Evolutionary conservation across 2,329 filamentous ascomycete species (phyloP), one percentile per base, ranked within the genome.

Genomic region (Sphaerulina vaccinii): DNA sequence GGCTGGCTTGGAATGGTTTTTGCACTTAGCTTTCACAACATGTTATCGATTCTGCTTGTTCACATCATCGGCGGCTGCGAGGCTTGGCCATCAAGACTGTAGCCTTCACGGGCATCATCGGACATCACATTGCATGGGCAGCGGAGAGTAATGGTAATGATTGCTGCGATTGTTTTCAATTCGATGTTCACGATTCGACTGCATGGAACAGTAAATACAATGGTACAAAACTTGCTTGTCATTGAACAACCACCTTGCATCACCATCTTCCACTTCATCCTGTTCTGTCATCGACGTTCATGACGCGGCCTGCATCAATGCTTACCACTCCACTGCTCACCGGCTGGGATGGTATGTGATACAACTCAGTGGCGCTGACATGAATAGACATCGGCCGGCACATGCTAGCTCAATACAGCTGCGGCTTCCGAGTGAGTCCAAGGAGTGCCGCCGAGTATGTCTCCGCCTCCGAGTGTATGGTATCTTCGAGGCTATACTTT

Each of bases 91-190:
- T 50, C 52, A 51, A 59, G 58, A 61, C 46, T 60, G 52, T 51
- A 55, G 62, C 62, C 61, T 62, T 60, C 62, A 54, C 62, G 54
- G 61, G 62, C 59, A 45, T 52, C 35, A 41, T 51, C 42, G 51
- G 24, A 46, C 51, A 45, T 44, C 24, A 41, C 39, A 49, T 48
- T 33, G 45, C 38, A 49, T 41, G 47, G 51, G 54, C 35, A 41
- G 50, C 36, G 47, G 49, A 37, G 33, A 33, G 35, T 62, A 62
- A 61, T 63, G 59, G 57, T 62, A 63, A 63, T 63, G 51, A 46
- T 56, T 50, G 54, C 54, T 59, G 55, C 53, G 54, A 53, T 46
- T 44, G 51, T 52, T 59, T 49, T 33, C n/a, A n/a, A 39, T 46
- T 40, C 41, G 45, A 46, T 57, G 52, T 55, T 57, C 40, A 59